Evolutionary conservation across 2,329 filamentous ascomycete species (phyloP).

Genomic region (Helminthosporium solani): DNA sequence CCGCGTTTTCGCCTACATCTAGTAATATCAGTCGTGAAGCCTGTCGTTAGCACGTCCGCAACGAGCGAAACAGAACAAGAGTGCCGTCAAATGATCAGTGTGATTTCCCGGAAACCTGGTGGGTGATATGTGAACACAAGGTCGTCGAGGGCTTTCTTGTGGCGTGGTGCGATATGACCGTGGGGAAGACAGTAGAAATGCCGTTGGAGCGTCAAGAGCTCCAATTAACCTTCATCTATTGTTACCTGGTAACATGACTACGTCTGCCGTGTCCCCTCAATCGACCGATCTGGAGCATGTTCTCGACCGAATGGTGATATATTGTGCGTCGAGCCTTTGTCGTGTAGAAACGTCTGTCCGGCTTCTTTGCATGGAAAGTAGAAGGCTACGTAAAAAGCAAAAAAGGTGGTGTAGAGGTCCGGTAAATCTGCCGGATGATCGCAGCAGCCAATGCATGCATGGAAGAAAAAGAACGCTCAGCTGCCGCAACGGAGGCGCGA

Average conservation of each 20-base stretch:
- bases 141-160: neutral
- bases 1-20: slow-evolving; percentile 22
- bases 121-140: neutral
- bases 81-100: neutral
- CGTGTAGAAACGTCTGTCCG: neutral
- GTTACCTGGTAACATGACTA: neutral
- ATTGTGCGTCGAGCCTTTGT: neutral
- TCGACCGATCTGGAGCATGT: too few relatives aligned
- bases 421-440: neutral
- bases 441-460: neutral
- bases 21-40: slow-evolving; percentile 12
- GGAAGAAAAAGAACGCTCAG: neutral
- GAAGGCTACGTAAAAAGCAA: too few relatives aligned
- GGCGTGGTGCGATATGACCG: neutral
- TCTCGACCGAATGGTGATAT: too few relatives aligned
- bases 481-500: neutral
- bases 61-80: too few relatives aligned
- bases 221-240: neutral
- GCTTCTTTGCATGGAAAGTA: neutral
- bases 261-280: neutral
- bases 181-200: too few relatives aligned
- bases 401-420: too few relatives aligned
- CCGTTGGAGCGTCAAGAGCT: neutral
- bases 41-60: too few relatives aligned
- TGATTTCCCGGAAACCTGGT: slow-evolving; percentile 1